Evolutionary conservation across 169 alveolate species (phyloP).

Genomic region (Cardiosporidium cionae): DNA sequence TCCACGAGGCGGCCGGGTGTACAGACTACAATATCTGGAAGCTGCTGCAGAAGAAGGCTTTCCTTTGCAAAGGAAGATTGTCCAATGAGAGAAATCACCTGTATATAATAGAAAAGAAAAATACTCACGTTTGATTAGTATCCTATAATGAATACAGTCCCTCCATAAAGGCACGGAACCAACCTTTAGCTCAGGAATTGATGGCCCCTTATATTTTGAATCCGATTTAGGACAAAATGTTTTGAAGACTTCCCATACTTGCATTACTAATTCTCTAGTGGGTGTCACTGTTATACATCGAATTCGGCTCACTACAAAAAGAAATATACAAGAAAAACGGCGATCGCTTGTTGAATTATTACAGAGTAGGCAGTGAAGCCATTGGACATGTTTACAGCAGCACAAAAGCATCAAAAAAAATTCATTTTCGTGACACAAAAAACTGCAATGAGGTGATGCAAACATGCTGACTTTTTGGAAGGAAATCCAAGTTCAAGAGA

Average conservation of each 20-base stretch:
- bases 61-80: slow-evolving; percentile 3
- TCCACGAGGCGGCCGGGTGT: slow-evolving; percentile 21
- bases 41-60: background rate
- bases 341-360: too few relatives aligned
- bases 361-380: too few relatives aligned
- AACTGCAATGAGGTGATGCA: too few relatives aligned
- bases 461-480: too few relatives aligned
- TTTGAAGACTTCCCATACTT: background rate
- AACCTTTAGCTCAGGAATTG: too few relatives aligned
- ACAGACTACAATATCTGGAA: slow-evolving; percentile 16
- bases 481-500: too few relatives aligned
- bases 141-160: background rate
- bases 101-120: background rate
- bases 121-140: background rate
- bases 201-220: too few relatives aligned
- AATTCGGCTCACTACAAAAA: background rate
- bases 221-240: too few relatives aligned
- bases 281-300: background rate
- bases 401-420: too few relatives aligned
- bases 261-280: slow-evolving; percentile 6
- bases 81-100: background rate
- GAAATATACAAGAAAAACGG: background rate
- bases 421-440: too few relatives aligned
- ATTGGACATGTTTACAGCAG: too few relatives aligned
- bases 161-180: background rate